Base-by-base conservation (phyloP, 768 basidiomycete genomes). In the Rhizopogon vulgaris region DNA sequence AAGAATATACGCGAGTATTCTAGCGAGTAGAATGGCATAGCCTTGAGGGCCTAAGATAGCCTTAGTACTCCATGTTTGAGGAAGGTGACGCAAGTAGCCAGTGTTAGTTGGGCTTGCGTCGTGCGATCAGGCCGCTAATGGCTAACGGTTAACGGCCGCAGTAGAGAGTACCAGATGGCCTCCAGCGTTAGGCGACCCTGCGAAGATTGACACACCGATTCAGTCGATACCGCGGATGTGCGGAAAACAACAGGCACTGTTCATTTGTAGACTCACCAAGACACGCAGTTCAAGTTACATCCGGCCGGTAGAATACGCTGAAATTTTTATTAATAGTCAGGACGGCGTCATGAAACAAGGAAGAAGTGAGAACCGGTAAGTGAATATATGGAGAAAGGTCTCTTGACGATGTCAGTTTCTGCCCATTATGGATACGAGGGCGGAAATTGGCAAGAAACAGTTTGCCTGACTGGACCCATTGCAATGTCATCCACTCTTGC, bases 201-300 rank as follows among this genome's bases (percentile, higher is more conserved):
- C 58, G 63, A 63, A 65, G 48, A 46, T 18, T 51, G 52, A 50
- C 60, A 57, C 52, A 60, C 63, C 54, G 43, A 38, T 60, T 63
- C 51, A 53, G 51, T 51, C 10, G 38, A 37, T 28, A 59, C 60
- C 63, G 58, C 67, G 67, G 67, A 69, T 66, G 65, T 67, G 58
- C 56, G 57, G 56, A 56, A 53, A 41, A 11, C 43, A 22, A 46
- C 32, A 46, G 45, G 45, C 42, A 45, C 45, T 32, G 22, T 46
- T 46, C 45, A 46, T 46, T 46, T 46, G 45, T 46, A 46, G 45
- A 38, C 15, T 38, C 32, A 46, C 32, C 32, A 34, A 22, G 14
- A 34, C 45, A 36, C 22, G 45, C 18, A 34, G 45, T 46, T 46
- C 32, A 34, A 32, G 18, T 22, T 34, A 30, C 30, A 34, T 46